Evolutionary conservation across 352 stramenopile species (phyloP).

Genomic region (Albugo laibachii): DNA sequence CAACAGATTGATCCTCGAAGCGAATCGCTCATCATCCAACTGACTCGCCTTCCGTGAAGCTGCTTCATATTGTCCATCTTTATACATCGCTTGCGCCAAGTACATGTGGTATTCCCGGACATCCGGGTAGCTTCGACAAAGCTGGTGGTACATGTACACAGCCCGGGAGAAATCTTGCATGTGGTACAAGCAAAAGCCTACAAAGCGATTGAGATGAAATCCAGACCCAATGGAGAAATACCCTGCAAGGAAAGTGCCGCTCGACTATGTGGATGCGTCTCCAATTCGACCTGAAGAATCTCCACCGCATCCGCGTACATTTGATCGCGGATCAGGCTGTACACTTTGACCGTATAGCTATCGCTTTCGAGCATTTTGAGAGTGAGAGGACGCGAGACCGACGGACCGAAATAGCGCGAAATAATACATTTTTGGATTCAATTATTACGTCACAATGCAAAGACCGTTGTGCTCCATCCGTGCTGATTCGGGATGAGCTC

Average conservation of each 20-base stretch:
- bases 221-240: constrained; percentile 1
- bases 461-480: constrained; percentile 69
- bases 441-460: constrained; percentile 2
- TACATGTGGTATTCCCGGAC: constrained; percentile 93
- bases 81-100: constrained; percentile 89
- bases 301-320: constrained; percentile 87
- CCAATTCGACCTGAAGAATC: constrained; percentile 82
- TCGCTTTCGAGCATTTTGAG: constrained; percentile 7
- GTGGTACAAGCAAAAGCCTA: constrained; percentile 93
- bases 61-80: constrained; percentile 67
- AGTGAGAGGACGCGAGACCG: too few relatives aligned
- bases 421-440: too few relatives aligned
- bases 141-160: constrained; percentile 88
- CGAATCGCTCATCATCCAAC: constrained; percentile 72
- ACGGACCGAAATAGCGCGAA: too few relatives aligned
- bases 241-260: constrained; percentile 86
- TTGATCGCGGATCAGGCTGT: constrained; percentile 86
- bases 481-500: constrained; percentile 65
- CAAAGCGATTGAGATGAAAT: not conserved
- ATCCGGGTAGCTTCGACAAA: constrained; percentile 83
- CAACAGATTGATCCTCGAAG: constrained; percentile 67
- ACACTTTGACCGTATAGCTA: constrained; percentile 88
- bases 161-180: constrained; percentile 84
- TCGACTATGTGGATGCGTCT: constrained; percentile 85
- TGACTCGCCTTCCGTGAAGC: constrained; percentile 62